phyloP scores from a whole-genome alignment of 2,329 filamentous ascomycete genomes.

The Shiraia sp. region DNA sequence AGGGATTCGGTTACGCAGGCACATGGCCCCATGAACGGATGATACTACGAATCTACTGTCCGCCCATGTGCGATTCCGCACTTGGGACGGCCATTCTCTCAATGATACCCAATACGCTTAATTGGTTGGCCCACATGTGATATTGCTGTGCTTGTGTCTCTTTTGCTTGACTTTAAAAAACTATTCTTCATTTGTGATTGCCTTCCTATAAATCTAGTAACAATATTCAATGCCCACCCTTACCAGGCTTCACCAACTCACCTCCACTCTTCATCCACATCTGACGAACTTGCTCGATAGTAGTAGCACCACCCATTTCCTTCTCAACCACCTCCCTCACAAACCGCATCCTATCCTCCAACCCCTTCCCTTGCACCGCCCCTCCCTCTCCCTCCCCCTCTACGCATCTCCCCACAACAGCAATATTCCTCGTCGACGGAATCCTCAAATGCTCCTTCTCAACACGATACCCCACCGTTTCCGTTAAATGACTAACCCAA shows the following conservation, averaged over 20 bases:
- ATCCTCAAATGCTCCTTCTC: constrained; percentile 89
- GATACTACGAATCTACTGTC: constrained; percentile 44
- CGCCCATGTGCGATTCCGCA: constrained; percentile 27
- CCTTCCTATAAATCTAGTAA: not conserved
- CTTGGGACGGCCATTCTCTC: constrained; percentile 33
- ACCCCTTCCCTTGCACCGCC: constrained; percentile 58
- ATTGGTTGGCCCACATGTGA: constrained; percentile 16
- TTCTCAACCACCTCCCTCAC: constrained; percentile 65
- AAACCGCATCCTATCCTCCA: constrained; percentile 61
- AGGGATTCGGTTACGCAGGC: constrained; percentile 38
- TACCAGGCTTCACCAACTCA: constrained; percentile 50
- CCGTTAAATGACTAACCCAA: constrained; percentile 73
- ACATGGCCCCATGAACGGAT: constrained; percentile 45
- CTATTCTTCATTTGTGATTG: not conserved
- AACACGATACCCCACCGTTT: constrained; percentile 72
- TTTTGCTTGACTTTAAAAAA: not conserved
- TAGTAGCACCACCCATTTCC: constrained; percentile 49
- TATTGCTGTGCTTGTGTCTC: not conserved
- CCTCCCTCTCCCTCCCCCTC: constrained; percentile 44
- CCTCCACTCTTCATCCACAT: constrained; percentile 59
- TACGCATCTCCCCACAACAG: constrained; percentile 80
- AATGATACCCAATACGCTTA: constrained; percentile 44
- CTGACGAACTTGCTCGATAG: constrained; percentile 47
- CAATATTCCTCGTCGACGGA: constrained; percentile 86
- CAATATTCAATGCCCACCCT: constrained; percentile 45